These are phyloP conservation scores for Lachnellula willkommii DNA, from an alignment of 2,329 filamentous ascomycete species.

Conservation along the genomic window DNA sequence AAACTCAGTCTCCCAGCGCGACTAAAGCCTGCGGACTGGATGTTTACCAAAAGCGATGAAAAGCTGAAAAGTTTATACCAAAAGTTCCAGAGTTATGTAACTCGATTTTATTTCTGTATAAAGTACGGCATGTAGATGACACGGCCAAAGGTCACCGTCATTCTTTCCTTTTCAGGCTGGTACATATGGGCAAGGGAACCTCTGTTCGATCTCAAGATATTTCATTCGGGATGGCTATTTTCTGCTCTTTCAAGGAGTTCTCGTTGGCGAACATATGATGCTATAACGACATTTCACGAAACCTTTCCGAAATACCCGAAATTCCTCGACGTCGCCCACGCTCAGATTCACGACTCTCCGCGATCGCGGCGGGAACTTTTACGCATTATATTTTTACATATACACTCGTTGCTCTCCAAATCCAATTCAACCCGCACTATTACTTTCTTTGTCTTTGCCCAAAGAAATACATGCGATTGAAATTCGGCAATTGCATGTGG, in stretches of 20 bases:
- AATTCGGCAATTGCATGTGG: background rate
- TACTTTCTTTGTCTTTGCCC: background rate
- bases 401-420: background rate
- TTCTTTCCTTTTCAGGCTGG: background rate
- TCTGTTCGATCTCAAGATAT: background rate
- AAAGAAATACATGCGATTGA: background rate
- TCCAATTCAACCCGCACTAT: too few relatives aligned
- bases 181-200: conserved; percentile 8
- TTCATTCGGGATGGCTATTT: background rate
- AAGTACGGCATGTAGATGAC: background rate
- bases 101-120: conserved; percentile 3
- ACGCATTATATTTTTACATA: background rate
- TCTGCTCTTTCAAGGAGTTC: background rate
- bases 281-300: conserved; percentile 3
- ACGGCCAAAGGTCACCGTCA: background rate
- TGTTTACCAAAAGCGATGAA: background rate
- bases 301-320: background rate
- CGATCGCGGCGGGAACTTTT: background rate
- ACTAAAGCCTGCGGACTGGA: conserved; percentile 8
- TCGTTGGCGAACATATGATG: background rate
- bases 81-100: background rate
- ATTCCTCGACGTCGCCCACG: background rate
- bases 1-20: conserved; percentile 25
- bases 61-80: background rate
- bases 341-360: background rate